Conservation (phyloP, 2,329 filamentous ascomycete species). For the Canariomyces notabilis region DNA sequence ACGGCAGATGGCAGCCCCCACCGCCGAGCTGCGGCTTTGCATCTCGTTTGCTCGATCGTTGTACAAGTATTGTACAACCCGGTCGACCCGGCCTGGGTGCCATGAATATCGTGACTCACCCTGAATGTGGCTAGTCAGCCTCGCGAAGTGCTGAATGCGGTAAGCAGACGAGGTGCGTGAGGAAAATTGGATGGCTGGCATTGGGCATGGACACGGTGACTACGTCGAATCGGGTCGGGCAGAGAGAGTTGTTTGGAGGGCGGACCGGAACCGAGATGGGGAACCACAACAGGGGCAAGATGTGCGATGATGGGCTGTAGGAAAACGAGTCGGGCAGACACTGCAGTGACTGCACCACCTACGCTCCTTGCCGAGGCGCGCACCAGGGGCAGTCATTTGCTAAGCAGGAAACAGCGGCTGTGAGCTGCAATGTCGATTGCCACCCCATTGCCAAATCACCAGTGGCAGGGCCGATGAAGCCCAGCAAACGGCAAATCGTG, state of each 20-base stretch:
- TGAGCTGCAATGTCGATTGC: slow-evolving; percentile 8
- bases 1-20: slow-evolving; percentile 9
- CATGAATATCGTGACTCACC: slow-evolving; percentile 21
- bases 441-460: slow-evolving; percentile 26
- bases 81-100: slow-evolving; percentile 1
- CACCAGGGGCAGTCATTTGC: slow-evolving; percentile 3
- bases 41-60: not conserved
- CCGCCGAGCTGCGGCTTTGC: not conserved
- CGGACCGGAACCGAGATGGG: not conserved
- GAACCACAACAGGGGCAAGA: not conserved
- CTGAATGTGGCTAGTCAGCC: slow-evolving; percentile 22
- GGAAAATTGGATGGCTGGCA: slow-evolving; percentile 20
- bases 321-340: slow-evolving; percentile 6
- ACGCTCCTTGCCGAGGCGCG: not conserved
- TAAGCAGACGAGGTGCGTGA: not conserved
- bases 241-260: not conserved
- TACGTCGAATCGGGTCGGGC: slow-evolving; percentile 22
- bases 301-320: not conserved
- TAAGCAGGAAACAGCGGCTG: not conserved
- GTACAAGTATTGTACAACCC: slow-evolving; percentile 3
- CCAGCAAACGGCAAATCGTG: slow-evolving; percentile 1
- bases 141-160: slow-evolving; percentile 16
- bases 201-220: slow-evolving; percentile 25
- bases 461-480: slow-evolving; percentile 5
- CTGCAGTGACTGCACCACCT: no score